Evolutionary conservation across 257 asterid genomes (phyloP), one percentile per base, ranked within the genome.

Genomic region (Eustoma russellianum): DNA sequence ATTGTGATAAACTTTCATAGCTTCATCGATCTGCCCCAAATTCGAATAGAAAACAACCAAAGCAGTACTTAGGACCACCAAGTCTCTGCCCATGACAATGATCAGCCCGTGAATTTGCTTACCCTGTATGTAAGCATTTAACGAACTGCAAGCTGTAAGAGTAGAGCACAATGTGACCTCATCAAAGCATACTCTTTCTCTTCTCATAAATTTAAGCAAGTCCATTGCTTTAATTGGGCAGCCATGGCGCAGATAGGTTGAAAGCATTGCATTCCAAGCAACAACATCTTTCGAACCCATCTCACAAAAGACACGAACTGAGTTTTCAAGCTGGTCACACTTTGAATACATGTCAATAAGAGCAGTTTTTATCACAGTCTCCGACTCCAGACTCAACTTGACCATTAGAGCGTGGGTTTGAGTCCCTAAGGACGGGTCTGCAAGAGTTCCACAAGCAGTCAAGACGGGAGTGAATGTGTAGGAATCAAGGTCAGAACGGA

Each of bases 11-110:
- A 60, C 49, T 46, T 48, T 60, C 57, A 66, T 47, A 28, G 66
- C 66, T 59, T 55, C 62, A 60, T 66, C 58, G 54, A 66, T 48
- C 38, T 60, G 50, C 49, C 66, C 66, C 24, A 48, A 6, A 24
- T 48, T 50, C 11, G 62, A 60, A 41, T 66, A 54, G 15, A 66
- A 66, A 54, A 53, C 57, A 59, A 60, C 48, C 41, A 66, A 47
- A 53, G 72, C 72, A 40, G 72, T 66, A 15, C 66, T 33, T n/a
- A 60, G 50, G 14, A 66, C 62, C 5, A 60, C 72, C 61, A 66
- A 38, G 54, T 60, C 72, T 15, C 63, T 61, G 51, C 66, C 66
- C 46, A 54, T 60, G 7, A 54, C 66, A 54, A 66, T 13, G 33
- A 54, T 40, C 56, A 60, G 13, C 13, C 41, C 72, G 49, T 66